Base-by-base conservation (phyloP, 108 stramenopile genomes). In the Nitzschia sp. region DNA sequence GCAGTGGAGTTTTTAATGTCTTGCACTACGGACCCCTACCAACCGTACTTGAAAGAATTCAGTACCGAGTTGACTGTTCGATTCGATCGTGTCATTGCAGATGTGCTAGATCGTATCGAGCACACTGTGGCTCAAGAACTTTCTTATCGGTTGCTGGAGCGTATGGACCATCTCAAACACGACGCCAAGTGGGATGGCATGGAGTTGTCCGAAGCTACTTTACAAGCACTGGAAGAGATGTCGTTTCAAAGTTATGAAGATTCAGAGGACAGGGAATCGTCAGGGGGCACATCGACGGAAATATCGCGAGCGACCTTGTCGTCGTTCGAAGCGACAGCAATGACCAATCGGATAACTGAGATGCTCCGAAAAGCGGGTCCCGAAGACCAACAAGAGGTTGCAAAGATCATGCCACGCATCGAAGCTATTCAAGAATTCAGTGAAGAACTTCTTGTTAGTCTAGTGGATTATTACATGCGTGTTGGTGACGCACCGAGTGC, bases 391-490 rank as follows among this genome's bases (percentile, higher is more conserved):
- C 61, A 30, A 9, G 33, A 0, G 0, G 35, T 77, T 27, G 34
- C 31, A 2, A 42, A 46, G 29, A 32, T 77, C 4, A 25, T 32
- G 2, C 33, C 36, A 5, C 23, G 56, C 26, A 59, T 55, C 9
- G 17, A 48, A 46, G 15, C 55, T 27, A 66, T 54, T 2, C 42
- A 27, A 34, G 61, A 64, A 23, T 35, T 33, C 11, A 54, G 68
- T 23, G 34, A 34, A 11, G 64, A 64, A 5, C 27, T 65, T 3
- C 27, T 65, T 0, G 30, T 59, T 34, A 47, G 32, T n/a, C 15
- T 80, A 5, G 49, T 74, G 1, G 73, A 71, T 21, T 80, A 70
- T 36, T 71, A 47, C 68, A 5, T 80, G 5, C 56, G 74, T 36
- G n/a, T 66, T 3, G 54, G 35, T 0, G 72, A 80, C 64, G 57